These are phyloP conservation scores for Russula ochroleuca DNA, from an alignment of 768 basidiomycete genomes.

Conservation along the genomic window DNA sequence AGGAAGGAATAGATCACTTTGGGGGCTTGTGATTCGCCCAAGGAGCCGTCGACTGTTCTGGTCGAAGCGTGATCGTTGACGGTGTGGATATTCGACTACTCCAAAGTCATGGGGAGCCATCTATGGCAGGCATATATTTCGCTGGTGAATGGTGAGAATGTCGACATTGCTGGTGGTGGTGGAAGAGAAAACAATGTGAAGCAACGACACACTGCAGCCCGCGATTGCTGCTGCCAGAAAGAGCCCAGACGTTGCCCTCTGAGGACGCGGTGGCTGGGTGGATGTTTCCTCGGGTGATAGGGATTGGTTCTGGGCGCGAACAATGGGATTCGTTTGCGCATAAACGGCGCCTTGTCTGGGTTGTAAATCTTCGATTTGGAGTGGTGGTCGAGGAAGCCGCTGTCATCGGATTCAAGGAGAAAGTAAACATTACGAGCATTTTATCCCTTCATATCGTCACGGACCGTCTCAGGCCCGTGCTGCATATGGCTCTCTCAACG, in stretches of 20 bases:
- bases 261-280: background rate
- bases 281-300: background rate
- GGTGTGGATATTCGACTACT: background rate
- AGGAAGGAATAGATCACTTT: background rate
- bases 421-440: slow-evolving; percentile 11
- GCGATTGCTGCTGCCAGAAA: background rate
- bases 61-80: background rate
- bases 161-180: background rate
- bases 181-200: background rate
- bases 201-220: background rate
- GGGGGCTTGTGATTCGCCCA: slow-evolving; percentile 1
- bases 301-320: slow-evolving; percentile 25
- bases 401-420: slow-evolving; percentile 13
- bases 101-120: background rate
- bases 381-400: background rate
- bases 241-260: background rate
- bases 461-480: background rate
- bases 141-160: background rate
- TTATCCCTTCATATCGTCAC: background rate
- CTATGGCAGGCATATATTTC: background rate
- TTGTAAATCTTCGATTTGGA: slow-evolving; percentile 38
- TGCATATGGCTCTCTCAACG: background rate
- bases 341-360: slow-evolving; percentile 38
- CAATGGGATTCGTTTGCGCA: slow-evolving; percentile 34
- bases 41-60: background rate